Conservation (phyloP, 371 early-diverging fungal species). For the Ordospora pajunii region DNA sequence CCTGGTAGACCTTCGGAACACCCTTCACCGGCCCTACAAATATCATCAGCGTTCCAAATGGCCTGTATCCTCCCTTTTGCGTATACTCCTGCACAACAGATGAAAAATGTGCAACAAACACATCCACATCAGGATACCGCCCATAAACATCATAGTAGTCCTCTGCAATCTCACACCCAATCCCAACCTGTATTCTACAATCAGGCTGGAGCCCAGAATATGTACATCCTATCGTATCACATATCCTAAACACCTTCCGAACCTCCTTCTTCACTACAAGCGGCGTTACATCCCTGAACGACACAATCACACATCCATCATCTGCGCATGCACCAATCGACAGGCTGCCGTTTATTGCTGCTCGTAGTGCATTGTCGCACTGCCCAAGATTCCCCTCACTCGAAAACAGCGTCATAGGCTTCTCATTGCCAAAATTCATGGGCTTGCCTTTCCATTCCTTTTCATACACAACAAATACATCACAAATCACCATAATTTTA, state of each 20-base stretch:
- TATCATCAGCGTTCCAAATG: conserved; percentile 57
- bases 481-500: background rate
- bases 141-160: conserved; percentile 58
- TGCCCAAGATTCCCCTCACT: conserved; percentile 59
- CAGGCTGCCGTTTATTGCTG: conserved; percentile 53
- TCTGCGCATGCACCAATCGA: conserved; percentile 47
- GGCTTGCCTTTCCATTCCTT: background rate
- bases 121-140: conserved; percentile 48
- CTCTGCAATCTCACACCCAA: conserved; percentile 49
- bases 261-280: conserved; percentile 47
- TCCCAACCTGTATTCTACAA: conserved; percentile 48
- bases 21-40: conserved; percentile 43
- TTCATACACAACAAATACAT: background rate
- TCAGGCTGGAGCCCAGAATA: conserved; percentile 60
- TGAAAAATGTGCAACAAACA: conserved; percentile 54
- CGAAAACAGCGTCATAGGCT: conserved; percentile 56
- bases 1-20: conserved; percentile 45
- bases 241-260: conserved; percentile 54
- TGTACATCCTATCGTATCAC: conserved; percentile 53
- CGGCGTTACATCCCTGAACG: conserved; percentile 47
- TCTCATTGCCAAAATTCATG: conserved; percentile 57
- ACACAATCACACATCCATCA: conserved; percentile 58
- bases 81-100: conserved; percentile 57
- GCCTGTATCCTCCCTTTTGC: conserved; percentile 57
- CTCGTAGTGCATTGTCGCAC: conserved; percentile 61